A percentile compares a stretch with the other conserved stretches of the same genome.
Evolutionary conservation across 225 moss, liverwort and hornwort species (phyloP).

Genomic region (Asterella californica): DNA sequence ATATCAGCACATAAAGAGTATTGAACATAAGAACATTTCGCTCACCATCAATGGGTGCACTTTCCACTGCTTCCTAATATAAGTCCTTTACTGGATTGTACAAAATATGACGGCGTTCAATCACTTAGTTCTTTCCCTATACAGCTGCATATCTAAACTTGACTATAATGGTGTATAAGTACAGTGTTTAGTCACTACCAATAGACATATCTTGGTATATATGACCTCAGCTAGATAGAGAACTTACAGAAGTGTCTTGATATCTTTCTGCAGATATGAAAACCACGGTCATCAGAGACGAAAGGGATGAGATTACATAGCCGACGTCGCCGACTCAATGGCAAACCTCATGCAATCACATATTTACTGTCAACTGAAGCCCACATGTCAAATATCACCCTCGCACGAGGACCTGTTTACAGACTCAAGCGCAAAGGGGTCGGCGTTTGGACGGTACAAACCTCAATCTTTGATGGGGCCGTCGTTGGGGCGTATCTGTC

Average conservation of each 20-base stretch:
- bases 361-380: not conserved
- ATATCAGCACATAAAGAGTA: no score
- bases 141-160: not conserved
- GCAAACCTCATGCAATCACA: no score
- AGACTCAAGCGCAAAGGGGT: not conserved
- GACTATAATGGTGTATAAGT: not conserved
- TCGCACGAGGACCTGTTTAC: not conserved
- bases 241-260: constrained; percentile 34
- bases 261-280: constrained; percentile 35
- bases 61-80: no score
- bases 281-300: no score
- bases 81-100: no score
- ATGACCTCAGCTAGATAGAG: not conserved
- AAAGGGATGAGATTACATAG: not conserved
- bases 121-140: no score
- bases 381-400: not conserved
- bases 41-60: no score
- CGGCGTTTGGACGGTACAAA: not conserved
- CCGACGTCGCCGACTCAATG: not conserved
- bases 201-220: not conserved
- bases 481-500: constrained; percentile 88
- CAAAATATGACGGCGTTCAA: no score
- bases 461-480: constrained; percentile 79
- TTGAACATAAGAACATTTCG: no score
- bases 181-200: not conserved